phyloP scores from a whole-genome alignment of 495 filamentous ascomycete species.

The Evernia prunastri region DNA sequence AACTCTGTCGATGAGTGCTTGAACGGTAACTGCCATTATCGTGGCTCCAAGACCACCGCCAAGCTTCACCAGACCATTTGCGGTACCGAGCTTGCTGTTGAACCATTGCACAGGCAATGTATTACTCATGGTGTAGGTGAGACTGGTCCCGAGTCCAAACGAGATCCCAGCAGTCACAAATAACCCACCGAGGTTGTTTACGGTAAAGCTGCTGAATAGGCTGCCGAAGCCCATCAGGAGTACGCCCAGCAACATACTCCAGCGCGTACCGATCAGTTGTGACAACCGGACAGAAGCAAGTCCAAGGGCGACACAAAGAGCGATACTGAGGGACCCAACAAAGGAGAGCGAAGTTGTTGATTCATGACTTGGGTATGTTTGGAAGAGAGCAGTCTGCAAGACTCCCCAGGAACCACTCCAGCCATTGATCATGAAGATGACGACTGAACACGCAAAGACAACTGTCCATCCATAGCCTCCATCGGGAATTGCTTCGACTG shows the following conservation, averaged over 20 bases:
- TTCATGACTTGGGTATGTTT: conserved; percentile 33
- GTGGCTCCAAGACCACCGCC: conserved; percentile 50
- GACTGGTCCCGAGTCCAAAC: conserved; percentile 41
- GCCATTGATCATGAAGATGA: conserved; percentile 52
- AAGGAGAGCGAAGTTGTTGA: conserved; percentile 48
- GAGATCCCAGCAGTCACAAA: conserved; percentile 50
- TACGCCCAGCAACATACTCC: conserved; percentile 42
- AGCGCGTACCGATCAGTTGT: conserved; percentile 41
- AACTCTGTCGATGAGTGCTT: conserved; percentile 42
- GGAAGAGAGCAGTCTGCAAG: conserved; percentile 48
- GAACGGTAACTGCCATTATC: conserved; percentile 43
- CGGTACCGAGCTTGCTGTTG: conserved; percentile 46
- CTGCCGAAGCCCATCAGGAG: conserved; percentile 43
- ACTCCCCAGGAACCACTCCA: conserved; percentile 53
- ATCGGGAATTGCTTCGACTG: conserved; percentile 36
- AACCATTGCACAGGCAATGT: conserved; percentile 50
- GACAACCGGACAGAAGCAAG: conserved; percentile 45
- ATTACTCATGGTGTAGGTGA: conserved; percentile 12
- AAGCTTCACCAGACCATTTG: conserved; percentile 51
- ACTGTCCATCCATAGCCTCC: conserved; percentile 57
- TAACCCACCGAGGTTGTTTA: conserved; percentile 42
- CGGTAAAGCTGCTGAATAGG: conserved; percentile 45
- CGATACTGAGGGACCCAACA: conserved; percentile 46
- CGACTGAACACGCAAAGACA: conserved; percentile 43
- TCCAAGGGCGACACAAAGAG: conserved; percentile 43